Percentiles rank a stretch among this genome's conserved stretches.
Evolutionary conservation across 441 rosid genomes (phyloP).

Genomic region (Gossypium trilobum): DNA sequence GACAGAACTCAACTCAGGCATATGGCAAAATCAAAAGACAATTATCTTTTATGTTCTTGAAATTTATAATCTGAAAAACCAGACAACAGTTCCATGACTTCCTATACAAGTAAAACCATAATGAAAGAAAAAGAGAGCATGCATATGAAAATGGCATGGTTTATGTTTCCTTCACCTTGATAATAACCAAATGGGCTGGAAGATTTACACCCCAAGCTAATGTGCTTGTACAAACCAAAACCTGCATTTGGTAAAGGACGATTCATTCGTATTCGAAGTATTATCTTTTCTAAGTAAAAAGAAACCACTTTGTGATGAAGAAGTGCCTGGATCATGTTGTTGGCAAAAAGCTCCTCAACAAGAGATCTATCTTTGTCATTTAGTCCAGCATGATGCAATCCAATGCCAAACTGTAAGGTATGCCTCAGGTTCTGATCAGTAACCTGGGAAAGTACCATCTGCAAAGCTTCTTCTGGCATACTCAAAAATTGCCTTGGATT

Average conservation of each 20-base stretch:
- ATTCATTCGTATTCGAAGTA: not conserved
- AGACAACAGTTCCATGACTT: slow-evolving; percentile 2
- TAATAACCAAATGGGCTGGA: slow-evolving; percentile 96
- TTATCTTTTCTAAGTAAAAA: not conserved
- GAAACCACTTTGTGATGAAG: slow-evolving; percentile 13
- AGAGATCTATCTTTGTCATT: slow-evolving; percentile 91
- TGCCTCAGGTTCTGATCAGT: slow-evolving; percentile 91
- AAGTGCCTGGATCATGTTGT: slow-evolving; percentile 90
- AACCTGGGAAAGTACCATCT: slow-evolving; percentile 93
- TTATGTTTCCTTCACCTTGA: slow-evolving; percentile 49
- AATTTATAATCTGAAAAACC: not conserved
- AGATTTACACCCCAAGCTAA: slow-evolving; percentile 98
- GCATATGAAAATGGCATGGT: not conserved
- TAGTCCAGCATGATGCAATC: slow-evolving; percentile 95
- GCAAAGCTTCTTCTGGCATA: slow-evolving; percentile 81
- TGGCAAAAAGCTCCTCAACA: slow-evolving; percentile 91
- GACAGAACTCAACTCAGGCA: not conserved
- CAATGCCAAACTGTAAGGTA: slow-evolving; percentile 93
- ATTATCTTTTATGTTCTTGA: not conserved
- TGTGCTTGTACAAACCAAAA: slow-evolving; percentile 92
- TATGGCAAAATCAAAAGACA: not conserved
- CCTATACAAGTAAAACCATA: not conserved
- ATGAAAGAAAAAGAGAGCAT: not conserved
- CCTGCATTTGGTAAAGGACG: slow-evolving; percentile 37
- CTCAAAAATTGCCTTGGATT: slow-evolving; percentile 83